Base-by-base conservation (phyloP, 2,329 filamentous ascomycete species). In the Escovopsis sp. region DNA sequence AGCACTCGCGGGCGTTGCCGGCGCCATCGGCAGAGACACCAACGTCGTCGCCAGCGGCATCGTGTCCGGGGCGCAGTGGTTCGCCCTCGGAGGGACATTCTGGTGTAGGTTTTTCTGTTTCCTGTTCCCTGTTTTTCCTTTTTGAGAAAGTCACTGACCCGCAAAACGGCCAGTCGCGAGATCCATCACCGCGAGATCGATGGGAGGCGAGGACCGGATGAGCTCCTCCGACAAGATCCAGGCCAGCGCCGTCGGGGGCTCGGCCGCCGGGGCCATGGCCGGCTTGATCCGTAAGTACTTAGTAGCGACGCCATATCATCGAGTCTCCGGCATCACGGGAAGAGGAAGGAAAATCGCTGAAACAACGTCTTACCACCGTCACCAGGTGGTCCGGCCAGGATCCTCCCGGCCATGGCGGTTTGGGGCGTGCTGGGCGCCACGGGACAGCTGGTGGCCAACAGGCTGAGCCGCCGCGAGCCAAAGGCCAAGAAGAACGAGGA, bases 11-110 rank as follows among this genome's bases (percentile, higher is more conserved):
- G 82, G 82, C 33, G 79, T 82, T 41, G 73, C 80, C 40, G 72
- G 73, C 33, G 87, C 85, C 26, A 80, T 93, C 38, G 60, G 88
- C 39, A 73, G 77, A 45, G 80, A 81, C 15, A 70, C 67, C 19
- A 75, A 73, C 12, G 80, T 84, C 4, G 70, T 77, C 3, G 61
- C 89, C 6, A 89, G 86, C 62, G 80, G 85, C 0, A 51, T 81
- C 11, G 72, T 80, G 33, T 79, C 81, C 19, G 82, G 85, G 15
- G 67, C 85, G 35, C 86, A 94, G 63, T 94, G 85, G 75, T 85
- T 85, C 60, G 71, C 75, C 36, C 70, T 93, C 34, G 85, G 85
- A 33, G 76, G 73, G 38, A 82, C 76, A 12, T 95, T 80, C 57
- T 89, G 80, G 70, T 80, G 82, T 79, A 67, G 55, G 75, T 62